Evolutionary conservation across 2,329 filamentous ascomycete genomes (phyloP), one percentile per base, ranked within the genome.

Genomic region (Aschersonia sp.): DNA sequence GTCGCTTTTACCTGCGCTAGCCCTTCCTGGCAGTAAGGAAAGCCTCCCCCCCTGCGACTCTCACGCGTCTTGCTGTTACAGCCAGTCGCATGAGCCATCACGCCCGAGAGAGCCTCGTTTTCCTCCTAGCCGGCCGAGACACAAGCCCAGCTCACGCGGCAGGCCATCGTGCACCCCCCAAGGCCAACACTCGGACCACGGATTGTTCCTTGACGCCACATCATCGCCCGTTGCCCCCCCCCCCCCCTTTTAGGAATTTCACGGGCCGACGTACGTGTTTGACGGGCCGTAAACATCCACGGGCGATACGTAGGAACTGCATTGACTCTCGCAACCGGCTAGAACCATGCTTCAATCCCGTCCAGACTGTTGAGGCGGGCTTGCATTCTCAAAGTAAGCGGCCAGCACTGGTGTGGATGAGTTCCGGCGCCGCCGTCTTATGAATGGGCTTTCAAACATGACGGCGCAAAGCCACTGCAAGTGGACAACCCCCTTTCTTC

Each of bases 401-500:
- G 5, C 43, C 43, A 43, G 47, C 46, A 41, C 9, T 31, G 31
- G 10, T 44, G 44, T 44, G 41, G 12, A 40, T 28, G 20, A 30
- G 29, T 31, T 42, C 43, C 50, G 48, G 44, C 48, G 44, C 46
- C 47, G 47, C 49, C 53, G 47, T 58, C 58, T 55, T 55, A 63
- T 65, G 61, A 60, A 55, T 56, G 54, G 55, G 59, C 59, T 54
- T 20, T 53, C 59, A 60, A 64, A 61, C 62, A 77, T 77, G 74
- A 70, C 71, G 58, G 62, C 65, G 56, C 64, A 65, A 57, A 65
- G 61, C 58, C 64, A 65, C 52, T 70, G 65, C 57, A 66, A 67
- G 61, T 69, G 70, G 63, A 68, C 65, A 55, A 64, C 71, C 49
- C 73, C 75, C 51, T 78, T 73, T 60, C 69, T 77, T 51, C 71